These are phyloP conservation scores for Venturiaceae sp. DNA, from an alignment of 2,329 filamentous ascomycete genomes.

Conservation along the genomic window DNA sequence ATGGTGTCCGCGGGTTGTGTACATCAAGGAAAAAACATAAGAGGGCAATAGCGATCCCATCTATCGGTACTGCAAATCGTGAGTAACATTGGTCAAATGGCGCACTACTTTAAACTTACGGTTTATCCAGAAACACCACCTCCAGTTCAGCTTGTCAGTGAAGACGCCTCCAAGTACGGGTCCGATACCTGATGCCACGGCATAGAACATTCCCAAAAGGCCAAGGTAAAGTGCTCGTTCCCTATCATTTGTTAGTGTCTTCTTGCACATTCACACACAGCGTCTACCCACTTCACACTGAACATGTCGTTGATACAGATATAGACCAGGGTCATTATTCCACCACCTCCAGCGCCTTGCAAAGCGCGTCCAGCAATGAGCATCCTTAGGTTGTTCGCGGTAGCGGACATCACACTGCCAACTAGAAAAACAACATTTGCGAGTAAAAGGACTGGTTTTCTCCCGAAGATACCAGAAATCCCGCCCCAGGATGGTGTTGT, in stretches of 20 bases:
- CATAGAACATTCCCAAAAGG: conserved; percentile 34
- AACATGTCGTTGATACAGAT: conserved; percentile 46
- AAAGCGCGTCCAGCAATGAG: conserved; percentile 46
- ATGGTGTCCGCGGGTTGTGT: conserved; percentile 42
- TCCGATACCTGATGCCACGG: conserved; percentile 41
- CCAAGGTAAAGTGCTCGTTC: conserved; percentile 14
- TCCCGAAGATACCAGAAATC: conserved; percentile 27
- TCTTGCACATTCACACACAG: background rate
- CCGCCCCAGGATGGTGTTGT: conserved; percentile 32
- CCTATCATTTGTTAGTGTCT: conserved; percentile 18
- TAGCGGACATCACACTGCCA: conserved; percentile 45
- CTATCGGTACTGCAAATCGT: conserved; percentile 34
- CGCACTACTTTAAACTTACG: conserved; percentile 20
- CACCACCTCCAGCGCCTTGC: conserved; percentile 48
- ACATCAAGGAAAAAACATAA: conserved; percentile 44
- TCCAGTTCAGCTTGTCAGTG: conserved; percentile 34
- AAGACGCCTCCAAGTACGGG: conserved; percentile 45
- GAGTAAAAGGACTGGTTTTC: conserved; percentile 23
- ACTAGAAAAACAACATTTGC: conserved; percentile 23
- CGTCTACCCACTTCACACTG: conserved; percentile 20
- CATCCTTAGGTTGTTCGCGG: conserved; percentile 40
- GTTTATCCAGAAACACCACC: conserved; percentile 34
- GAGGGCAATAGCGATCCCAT: conserved; percentile 37
- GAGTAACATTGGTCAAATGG: conserved; percentile 5
- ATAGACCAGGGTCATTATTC: conserved; percentile 50